Evolutionary conservation across 192 early-diverging fungal genomes (phyloP).

Genomic region (Allomyces macrogynus): DNA sequence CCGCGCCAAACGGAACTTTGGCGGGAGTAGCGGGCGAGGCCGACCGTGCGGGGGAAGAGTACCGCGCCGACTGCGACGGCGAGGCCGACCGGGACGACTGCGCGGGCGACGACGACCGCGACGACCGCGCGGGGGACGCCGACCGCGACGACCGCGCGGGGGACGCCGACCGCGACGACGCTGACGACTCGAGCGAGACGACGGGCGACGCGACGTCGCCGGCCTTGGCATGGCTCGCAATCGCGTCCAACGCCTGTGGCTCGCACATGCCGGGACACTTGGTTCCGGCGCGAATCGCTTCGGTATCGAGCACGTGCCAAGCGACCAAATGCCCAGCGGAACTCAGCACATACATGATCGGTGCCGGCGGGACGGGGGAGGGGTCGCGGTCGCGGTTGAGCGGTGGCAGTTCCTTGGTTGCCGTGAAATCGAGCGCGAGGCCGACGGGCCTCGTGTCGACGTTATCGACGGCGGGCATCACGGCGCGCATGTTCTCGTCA

Average conservation of each 20-base stretch:
- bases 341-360: constrained; percentile 51
- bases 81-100: constrained; percentile 1
- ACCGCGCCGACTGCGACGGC: constrained; percentile 1
- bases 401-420: constrained; percentile 26
- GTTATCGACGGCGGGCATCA: constrained; percentile 14
- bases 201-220: background rate
- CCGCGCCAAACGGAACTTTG: background rate
- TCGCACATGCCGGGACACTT: constrained; percentile 20
- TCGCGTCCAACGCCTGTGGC: constrained; percentile 1
- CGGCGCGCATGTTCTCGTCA: no score
- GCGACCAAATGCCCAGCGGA: constrained; percentile 38
- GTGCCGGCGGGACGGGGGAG: constrained; percentile 28
- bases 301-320: constrained; percentile 40
- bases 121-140: background rate
- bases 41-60: constrained; percentile 2
- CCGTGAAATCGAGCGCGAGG: constrained; percentile 51
- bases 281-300: constrained; percentile 18
- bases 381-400: constrained; percentile 27
- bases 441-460: constrained; percentile 48
- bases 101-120: background rate
- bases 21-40: constrained; percentile 1
- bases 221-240: background rate
- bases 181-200: background rate
- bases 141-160: no score
- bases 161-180: constrained; percentile 10